phyloP scores from a whole-genome alignment of 305 asterid species.

The Fraxinus latifolia region DNA sequence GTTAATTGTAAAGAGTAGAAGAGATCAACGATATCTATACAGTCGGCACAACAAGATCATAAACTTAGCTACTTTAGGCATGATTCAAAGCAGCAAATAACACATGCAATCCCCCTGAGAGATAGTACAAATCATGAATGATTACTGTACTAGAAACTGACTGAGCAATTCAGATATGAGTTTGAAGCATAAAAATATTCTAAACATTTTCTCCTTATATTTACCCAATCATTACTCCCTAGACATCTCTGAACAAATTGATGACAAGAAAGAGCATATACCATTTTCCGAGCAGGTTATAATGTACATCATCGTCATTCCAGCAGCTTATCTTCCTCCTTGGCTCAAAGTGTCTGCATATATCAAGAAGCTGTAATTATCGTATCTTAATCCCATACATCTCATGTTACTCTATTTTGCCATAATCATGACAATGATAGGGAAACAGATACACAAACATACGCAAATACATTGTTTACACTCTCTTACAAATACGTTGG shows the following conservation, averaged over 20 bases:
- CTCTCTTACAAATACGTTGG: neutral
- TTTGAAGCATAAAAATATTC: neutral
- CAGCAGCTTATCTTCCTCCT: neutral
- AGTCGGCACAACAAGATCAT: neutral
- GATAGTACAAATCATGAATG: neutral
- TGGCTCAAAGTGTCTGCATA: neutral
- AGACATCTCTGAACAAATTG: neutral
- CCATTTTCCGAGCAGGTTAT: neutral
- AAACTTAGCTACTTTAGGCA: neutral
- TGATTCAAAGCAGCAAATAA: neutral
- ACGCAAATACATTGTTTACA: neutral
- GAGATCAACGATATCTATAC: neutral
- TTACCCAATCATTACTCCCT: neutral
- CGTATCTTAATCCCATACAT: neutral
- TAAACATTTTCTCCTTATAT: neutral
- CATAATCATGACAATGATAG: neutral
- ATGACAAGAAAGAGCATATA: neutral
- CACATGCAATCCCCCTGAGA: neutral
- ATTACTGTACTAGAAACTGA: neutral
- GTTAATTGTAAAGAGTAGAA: neutral
- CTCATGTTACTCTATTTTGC: neutral
- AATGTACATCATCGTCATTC: neutral
- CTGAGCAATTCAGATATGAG: neutral
- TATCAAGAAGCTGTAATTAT: neutral
- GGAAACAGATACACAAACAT: neutral